Evolutionary conservation across 331 rosid species (phyloP), one percentile per base, ranked within the genome.

Genomic region (Prunus yedoensis): DNA sequence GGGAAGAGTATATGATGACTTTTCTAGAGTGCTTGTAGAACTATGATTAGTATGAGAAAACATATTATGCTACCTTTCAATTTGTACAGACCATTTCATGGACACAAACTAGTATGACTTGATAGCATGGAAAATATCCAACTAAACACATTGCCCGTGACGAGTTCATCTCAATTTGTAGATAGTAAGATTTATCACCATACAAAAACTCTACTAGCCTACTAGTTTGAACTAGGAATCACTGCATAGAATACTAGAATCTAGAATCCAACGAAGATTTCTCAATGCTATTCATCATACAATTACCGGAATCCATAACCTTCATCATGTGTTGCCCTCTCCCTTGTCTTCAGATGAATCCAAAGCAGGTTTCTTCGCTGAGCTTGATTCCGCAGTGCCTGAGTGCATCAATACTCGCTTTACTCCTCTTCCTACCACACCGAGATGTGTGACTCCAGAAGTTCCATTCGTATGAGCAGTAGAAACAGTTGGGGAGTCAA

Each of bases 351-450:
- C 86, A 5, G 90, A 78, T 46, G 87, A 76, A 59, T 92, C 91
- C 18, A 80, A n/a, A 18, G 92, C 82, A 20, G 83, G 92, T 87
- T 89, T 95, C 87, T 92, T 95, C 28, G 28, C 9, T 4, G 86
- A 58, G 83, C 75, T 79, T 56, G 87, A 83, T 73, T 90, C 93
- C 17, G 85, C 71, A 0, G 67, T 62, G 76, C 80, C 81, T 2
- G 92, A 74, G 64, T 66, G 86, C 74, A 72, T 78, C 61, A 86
- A 76, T 32, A 87, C 83, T 70, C 97, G 91, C 87, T 92, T 95
- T 47, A 95, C 96, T 76, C 99, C 99, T 85, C 99, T 89, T 78
- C 99, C 99, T 9, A 95, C 96, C 74, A 95, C 93, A 1, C 99
- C 99, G 63, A 95, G 99, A 78, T 95, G 94, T 45, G 97, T 95